Evolutionary conservation across 441 rosid genomes (phyloP).

Genomic region (Gossypium gossypioides): DNA sequence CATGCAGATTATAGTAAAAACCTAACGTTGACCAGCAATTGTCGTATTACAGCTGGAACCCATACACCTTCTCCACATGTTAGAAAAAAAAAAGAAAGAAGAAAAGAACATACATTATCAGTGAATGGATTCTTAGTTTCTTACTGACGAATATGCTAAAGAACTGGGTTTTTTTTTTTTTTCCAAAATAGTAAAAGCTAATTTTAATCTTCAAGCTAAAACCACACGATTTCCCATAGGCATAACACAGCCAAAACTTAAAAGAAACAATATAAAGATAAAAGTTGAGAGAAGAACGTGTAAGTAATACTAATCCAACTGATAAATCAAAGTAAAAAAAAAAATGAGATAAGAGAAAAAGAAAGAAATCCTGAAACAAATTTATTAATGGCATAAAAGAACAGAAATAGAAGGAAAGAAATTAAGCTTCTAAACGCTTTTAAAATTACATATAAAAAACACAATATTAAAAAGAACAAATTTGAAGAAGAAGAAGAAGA

Average conservation of each 20-base stretch:
- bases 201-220: not conserved
- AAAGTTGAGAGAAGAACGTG: not conserved
- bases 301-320: not conserved
- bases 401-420: not conserved
- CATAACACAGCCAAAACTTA: not conserved
- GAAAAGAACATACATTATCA: not conserved
- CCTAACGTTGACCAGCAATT: conserved; percentile 3
- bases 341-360: not conserved
- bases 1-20: not conserved
- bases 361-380: conserved; percentile 3
- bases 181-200: not conserved
- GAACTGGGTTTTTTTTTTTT: not conserved
- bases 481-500: not conserved
- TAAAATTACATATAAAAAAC: not conserved
- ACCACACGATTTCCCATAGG: not conserved
- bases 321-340: not conserved
- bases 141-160: not conserved
- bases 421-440: not conserved
- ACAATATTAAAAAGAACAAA: not conserved
- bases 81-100: not conserved
- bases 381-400: not conserved
- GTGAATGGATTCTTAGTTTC: not conserved
- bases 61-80: not conserved
- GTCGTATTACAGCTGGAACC: not conserved
- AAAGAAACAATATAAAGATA: not conserved